Conservation (phyloP, 805 yeast species). For the Ogataea sp. region DNA sequence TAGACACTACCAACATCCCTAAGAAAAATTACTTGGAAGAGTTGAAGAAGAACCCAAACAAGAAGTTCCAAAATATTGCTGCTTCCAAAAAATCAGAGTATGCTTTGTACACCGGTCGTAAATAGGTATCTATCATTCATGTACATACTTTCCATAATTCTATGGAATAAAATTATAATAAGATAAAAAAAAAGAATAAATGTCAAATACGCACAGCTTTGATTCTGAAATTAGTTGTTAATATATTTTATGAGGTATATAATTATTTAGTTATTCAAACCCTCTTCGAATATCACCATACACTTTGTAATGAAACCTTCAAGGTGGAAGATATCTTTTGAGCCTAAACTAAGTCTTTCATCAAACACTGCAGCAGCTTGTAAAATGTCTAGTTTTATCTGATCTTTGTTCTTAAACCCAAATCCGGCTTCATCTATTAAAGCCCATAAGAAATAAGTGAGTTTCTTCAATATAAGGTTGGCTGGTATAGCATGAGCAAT, state of each 20-base stretch:
- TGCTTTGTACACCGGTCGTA: constrained; percentile 26
- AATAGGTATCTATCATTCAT: not conserved
- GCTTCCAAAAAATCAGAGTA: constrained; percentile 46
- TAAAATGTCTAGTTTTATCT: constrained; percentile 39
- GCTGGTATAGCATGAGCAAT: constrained; percentile 94
- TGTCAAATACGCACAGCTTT: too few relatives aligned
- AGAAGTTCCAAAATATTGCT: constrained; percentile 48
- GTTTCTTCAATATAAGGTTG: constrained; percentile 59
- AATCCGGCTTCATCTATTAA: constrained; percentile 9
- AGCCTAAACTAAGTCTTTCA: constrained; percentile 79
- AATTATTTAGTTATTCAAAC: constrained; percentile 4
- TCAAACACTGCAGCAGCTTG: constrained; percentile 63
- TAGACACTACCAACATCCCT: constrained; percentile 35
- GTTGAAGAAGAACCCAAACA: constrained; percentile 54
- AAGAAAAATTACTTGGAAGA: constrained; percentile 43
- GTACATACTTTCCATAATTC: not conserved
- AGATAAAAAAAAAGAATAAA: too few relatives aligned
- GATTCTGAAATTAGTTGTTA: too few relatives aligned
- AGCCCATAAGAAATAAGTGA: constrained; percentile 29
- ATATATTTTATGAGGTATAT: too few relatives aligned
- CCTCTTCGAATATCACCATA: constrained; percentile 65
- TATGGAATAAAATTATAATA: not conserved
- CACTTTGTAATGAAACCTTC: constrained; percentile 90
- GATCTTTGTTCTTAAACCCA: constrained; percentile 11
- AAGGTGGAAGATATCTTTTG: constrained; percentile 84